Evolutionary conservation across 1,139 yeast species (phyloP).

Genomic region (Hemisphaericaspora xylanilytica): DNA sequence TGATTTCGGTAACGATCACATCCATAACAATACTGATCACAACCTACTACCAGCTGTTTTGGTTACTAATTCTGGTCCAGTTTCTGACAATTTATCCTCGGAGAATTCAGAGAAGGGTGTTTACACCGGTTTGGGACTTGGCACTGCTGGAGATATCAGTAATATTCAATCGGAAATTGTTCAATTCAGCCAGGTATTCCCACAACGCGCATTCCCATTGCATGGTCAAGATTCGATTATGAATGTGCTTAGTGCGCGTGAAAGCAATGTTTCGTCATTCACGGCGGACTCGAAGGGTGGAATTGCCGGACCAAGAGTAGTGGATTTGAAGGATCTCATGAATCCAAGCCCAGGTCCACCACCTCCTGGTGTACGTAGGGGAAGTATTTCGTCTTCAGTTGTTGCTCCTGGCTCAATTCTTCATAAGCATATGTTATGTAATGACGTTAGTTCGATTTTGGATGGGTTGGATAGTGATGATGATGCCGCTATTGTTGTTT

Average conservation of each 20-base stretch:
- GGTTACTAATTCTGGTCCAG: constrained; percentile 9
- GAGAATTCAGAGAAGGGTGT: constrained; percentile 13
- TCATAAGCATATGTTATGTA: constrained; percentile 31
- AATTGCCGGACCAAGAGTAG: constrained; percentile 36
- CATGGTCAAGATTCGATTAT: constrained; percentile 1
- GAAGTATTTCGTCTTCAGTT: not conserved
- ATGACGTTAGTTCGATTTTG: constrained; percentile 37
- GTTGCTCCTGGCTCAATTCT: constrained; percentile 30
- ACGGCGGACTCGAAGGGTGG: constrained; percentile 16
- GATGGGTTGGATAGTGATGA: constrained; percentile 39
- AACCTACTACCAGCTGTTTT: constrained; percentile 1
- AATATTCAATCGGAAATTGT: constrained; percentile 41
- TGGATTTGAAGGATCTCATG: constrained; percentile 46
- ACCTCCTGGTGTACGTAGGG: constrained; percentile 9
- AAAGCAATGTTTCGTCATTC: constrained; percentile 23
- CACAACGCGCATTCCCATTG: not conserved
- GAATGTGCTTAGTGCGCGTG: not conserved
- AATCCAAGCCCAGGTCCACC: constrained; percentile 7
- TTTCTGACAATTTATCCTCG: constrained; percentile 13
- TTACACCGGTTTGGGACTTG: constrained; percentile 32
- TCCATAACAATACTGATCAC: constrained; percentile 7
- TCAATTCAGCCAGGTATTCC: constrained; percentile 13
- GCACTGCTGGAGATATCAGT: constrained; percentile 41
- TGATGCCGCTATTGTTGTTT: constrained; percentile 35
- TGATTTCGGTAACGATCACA: constrained; percentile 10